phyloP scores from a whole-genome alignment of 495 filamentous ascomycete species.

The Tuber umbilicatum region DNA sequence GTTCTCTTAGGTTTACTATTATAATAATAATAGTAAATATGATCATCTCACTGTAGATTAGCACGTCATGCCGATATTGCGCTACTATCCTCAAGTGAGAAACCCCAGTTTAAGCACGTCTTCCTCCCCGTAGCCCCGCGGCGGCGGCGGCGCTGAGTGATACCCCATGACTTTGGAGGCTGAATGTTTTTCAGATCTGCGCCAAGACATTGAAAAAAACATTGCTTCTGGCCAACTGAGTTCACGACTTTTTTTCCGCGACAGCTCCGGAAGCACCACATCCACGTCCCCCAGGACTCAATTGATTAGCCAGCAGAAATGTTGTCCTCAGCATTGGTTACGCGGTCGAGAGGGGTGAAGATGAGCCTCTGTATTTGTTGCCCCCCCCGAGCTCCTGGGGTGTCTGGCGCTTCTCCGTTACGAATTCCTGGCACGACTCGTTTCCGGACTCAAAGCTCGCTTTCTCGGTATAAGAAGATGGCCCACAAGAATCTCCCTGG shows the following conservation, averaged over 20 bases:
- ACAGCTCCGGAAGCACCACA: not conserved
- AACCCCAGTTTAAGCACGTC: not conserved
- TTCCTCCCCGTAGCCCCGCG: too few relatives aligned
- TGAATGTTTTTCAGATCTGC: not conserved
- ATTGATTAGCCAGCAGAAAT: not conserved
- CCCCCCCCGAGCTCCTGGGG: not conserved
- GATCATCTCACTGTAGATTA: not conserved
- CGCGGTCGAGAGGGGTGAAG: not conserved
- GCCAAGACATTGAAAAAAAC: not conserved
- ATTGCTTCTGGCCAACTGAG: not conserved
- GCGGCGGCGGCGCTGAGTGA: not conserved
- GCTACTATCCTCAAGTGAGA: not conserved
- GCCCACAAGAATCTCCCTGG: not conserved
- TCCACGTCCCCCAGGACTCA: not conserved
- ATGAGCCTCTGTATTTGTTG: not conserved
- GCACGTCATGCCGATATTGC: not conserved
- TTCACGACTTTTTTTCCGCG: not conserved
- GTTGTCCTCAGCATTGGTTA: not conserved
- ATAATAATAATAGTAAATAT: not conserved
- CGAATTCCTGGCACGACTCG: not conserved
- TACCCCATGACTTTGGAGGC: not conserved
- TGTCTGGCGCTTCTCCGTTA: not conserved
- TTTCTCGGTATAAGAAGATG: not conserved
- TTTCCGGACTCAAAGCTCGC: not conserved
- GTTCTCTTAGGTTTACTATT: not conserved